Conservation (phyloP, 129 eudicot genomes). For the Chrysanthemum seticuspe region DNA sequence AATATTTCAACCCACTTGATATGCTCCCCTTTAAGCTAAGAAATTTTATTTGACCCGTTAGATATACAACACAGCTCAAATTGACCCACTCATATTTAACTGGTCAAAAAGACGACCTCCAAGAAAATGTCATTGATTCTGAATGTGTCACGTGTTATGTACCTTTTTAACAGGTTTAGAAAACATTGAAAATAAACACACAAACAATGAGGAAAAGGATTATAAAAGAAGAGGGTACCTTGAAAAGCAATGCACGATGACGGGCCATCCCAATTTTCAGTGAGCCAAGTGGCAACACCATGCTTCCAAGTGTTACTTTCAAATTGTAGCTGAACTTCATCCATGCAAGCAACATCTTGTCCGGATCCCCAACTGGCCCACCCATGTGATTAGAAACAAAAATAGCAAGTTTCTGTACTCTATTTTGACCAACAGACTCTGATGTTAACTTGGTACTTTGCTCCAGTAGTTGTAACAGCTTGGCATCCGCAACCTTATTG, state of each 20-base stretch:
- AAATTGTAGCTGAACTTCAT: constrained; percentile 52
- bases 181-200: not conserved
- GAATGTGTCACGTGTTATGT: not conserved
- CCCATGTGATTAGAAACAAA: constrained; percentile 92
- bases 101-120: too few species aligned
- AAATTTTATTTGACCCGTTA: too few species aligned
- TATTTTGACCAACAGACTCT: constrained; percentile 36
- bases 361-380: constrained; percentile 88
- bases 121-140: not conserved
- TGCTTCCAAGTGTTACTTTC: constrained; percentile 69
- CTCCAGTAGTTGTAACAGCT: constrained; percentile 53
- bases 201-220: not conserved
- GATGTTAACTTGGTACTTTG: constrained; percentile 50
- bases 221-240: constrained; percentile 45
- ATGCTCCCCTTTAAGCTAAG: too few species aligned
- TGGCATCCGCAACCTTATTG: constrained; percentile 63
- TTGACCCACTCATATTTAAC: too few species aligned
- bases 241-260: constrained; percentile 89
- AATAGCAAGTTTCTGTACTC: constrained; percentile 65
- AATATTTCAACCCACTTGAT: too few species aligned
- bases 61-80: too few species aligned
- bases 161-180: not conserved
- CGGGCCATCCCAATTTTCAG: constrained; percentile 85
- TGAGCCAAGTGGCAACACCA: constrained; percentile 93
- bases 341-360: constrained; percentile 72